phyloP scores from a whole-genome alignment of 768 basidiomycete species.

The Amanita jacksonii region DNA sequence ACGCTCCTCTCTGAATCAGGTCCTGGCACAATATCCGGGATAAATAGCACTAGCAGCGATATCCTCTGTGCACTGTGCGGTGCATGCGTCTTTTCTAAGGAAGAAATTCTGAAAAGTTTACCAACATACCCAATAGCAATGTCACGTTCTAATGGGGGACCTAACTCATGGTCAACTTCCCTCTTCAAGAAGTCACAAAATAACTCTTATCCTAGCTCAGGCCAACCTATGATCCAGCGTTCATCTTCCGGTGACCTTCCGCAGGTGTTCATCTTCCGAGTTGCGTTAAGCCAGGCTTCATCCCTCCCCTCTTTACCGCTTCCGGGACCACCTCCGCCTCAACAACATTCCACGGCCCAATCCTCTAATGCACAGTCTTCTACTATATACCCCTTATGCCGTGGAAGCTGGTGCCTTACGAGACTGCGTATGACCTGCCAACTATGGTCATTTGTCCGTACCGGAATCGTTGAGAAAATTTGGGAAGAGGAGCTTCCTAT shows the following conservation, averaged over 20 bases:
- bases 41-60: slow-evolving; percentile 33
- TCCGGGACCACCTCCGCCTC: slow-evolving; percentile 17
- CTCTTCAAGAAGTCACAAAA: slow-evolving; percentile 43
- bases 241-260: slow-evolving; percentile 25
- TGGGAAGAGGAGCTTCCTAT: slow-evolving; percentile 77
- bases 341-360: slow-evolving; percentile 23
- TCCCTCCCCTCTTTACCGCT: slow-evolving; percentile 23
- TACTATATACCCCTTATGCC: slow-evolving; percentile 73
- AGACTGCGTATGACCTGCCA: slow-evolving; percentile 83
- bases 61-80: slow-evolving; percentile 81
- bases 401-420: slow-evolving; percentile 76
- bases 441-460: slow-evolving; percentile 82
- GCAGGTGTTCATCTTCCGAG: slow-evolving; percentile 62
- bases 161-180: slow-evolving; percentile 42
- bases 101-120: slow-evolving; percentile 17
- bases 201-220: slow-evolving; percentile 16
- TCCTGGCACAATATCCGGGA: slow-evolving; percentile 27
- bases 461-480: slow-evolving; percentile 71
- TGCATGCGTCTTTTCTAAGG: slow-evolving; percentile 36
- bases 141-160: slow-evolving; percentile 22
- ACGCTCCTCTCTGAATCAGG: slow-evolving; percentile 49
- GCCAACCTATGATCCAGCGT: slow-evolving; percentile 20
- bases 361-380: slow-evolving; percentile 24
- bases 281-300: slow-evolving; percentile 25
- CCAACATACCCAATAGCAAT: slow-evolving; percentile 24